phyloP scores from a whole-genome alignment of 345 rosid genomes.

The Lepidium didymum region DNA sequence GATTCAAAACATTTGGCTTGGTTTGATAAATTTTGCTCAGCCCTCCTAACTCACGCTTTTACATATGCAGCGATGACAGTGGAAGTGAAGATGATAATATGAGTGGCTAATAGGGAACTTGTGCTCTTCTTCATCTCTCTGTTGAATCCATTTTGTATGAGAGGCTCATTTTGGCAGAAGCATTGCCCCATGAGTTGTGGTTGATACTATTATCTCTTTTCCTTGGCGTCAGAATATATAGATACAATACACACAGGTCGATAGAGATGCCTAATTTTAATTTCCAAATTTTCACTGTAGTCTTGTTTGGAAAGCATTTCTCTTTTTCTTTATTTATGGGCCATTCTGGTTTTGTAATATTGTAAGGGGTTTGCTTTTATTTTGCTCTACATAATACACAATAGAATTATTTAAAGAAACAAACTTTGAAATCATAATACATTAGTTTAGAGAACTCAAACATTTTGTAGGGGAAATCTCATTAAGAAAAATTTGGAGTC shows the following conservation, averaged over 20 bases:
- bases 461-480: too few relatives aligned
- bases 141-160: not conserved
- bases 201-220: not conserved
- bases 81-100: constrained; percentile 59
- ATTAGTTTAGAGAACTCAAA: too few relatives aligned
- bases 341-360: not conserved
- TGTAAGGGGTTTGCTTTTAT: not conserved
- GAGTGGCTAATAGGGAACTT: constrained; percentile 33
- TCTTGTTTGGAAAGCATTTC: not conserved
- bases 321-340: not conserved
- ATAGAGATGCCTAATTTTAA: not conserved
- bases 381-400: too few relatives aligned
- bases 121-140: not conserved
- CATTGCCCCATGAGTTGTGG: not conserved
- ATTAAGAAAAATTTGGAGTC: too few relatives aligned
- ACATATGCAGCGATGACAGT: constrained; percentile 65
- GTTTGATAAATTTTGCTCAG: too few relatives aligned
- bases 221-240: not conserved
- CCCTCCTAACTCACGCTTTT: too few relatives aligned
- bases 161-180: not conserved
- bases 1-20: too few relatives aligned
- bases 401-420: too few relatives aligned
- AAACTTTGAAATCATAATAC: too few relatives aligned
- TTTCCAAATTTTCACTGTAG: not conserved
- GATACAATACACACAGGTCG: not conserved